Base-by-base conservation (phyloP, 2,329 filamentous ascomycete genomes). In the Trichoderma lentiforme region DNA sequence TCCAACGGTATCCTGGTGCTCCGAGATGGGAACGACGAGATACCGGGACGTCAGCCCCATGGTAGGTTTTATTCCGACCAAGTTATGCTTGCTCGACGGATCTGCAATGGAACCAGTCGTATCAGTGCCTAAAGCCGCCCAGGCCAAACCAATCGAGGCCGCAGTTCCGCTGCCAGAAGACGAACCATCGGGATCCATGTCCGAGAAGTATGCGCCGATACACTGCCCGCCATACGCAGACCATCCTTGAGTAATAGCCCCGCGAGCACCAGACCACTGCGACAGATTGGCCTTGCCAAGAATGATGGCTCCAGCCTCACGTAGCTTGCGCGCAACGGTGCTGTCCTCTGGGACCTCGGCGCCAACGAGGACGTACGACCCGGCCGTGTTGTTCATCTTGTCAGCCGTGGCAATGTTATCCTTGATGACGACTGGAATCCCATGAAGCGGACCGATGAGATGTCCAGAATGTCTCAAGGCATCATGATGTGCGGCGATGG, bases 281-380 rank as follows among this genome's bases (percentile, higher is more conserved):
- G 84, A 87, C 18, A 92, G 77, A 67, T 89, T 90, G 0, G 89
- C 82, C 80, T 93, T 92, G 61, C 91, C 91, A 0, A 93, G 82
- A 56, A 93, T 87, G 56, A 93, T 83, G 2, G 85, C 88, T 3
- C 90, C 90, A 1, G 88, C 87, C 70, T 86, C 81, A 69, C 90
- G 84, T 6, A 93, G 83, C 76, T 90, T 91, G 14, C 83, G 81
- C 3, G 85, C 89, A 3, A 92, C 81, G 0, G 88, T 89, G 12
- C 87, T 85, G 75, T 92, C 91, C 26, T 81, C 78, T 2, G 83
- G 83, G 0, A 88, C 83, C 73, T 84, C 85, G 11, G 88, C 85
- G 0, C 88, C 88, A 0, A 88, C 75, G 0, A 91, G 81, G 6
- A 87, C 85, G 74, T 84, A 90, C 0, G 89, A 91, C 7, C 89